Evolutionary conservation across 208 protist genomes (phyloP).

Genomic region (Leishmania mexicana): DNA sequence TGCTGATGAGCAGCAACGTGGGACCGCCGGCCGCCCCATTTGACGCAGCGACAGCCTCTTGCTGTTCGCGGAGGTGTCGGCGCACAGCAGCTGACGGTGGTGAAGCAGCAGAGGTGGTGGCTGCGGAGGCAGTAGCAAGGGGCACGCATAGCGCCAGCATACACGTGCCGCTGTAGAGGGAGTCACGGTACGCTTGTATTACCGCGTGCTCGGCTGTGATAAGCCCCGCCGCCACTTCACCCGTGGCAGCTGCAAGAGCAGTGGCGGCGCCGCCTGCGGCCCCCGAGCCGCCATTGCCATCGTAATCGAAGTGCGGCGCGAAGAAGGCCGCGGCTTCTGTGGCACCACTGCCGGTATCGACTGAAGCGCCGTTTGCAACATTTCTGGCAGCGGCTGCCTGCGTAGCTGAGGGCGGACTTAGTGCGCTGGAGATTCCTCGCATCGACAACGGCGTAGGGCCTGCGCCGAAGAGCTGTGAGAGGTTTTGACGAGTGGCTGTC

Average conservation of each 20-base stretch:
- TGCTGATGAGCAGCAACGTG: constrained; percentile 21
- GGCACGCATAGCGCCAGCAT: constrained; percentile 62
- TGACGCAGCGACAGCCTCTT: constrained; percentile 1
- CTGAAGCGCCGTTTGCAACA: neutral
- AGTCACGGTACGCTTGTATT: constrained; percentile 56
- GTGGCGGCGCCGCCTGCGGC: neutral
- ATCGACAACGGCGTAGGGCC: neutral
- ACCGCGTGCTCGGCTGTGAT: constrained; percentile 49
- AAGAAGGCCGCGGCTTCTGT: constrained; percentile 1
- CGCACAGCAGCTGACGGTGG: constrained; percentile 7
- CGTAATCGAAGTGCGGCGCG: constrained; percentile 8
- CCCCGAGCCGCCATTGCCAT: neutral
- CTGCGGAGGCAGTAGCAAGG: constrained; percentile 13
- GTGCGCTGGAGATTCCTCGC: too few species aligned
- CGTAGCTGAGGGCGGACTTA: neutral
- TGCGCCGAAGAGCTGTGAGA: constrained; percentile 23
- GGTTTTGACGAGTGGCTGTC: constrained; percentile 23
- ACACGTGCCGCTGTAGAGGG: constrained; percentile 43
- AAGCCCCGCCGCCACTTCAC: constrained; percentile 1
- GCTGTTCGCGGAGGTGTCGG: neutral
- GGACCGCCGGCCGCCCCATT: neutral
- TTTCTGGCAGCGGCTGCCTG: neutral
- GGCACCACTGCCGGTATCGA: neutral
- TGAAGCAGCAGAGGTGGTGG: neutral
- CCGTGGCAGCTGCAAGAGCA: neutral